Percentiles rank a stretch among this genome's conserved stretches.
Conservation (phyloP, 208 protist genomes). For the Wallacemonas sp. region DNA sequence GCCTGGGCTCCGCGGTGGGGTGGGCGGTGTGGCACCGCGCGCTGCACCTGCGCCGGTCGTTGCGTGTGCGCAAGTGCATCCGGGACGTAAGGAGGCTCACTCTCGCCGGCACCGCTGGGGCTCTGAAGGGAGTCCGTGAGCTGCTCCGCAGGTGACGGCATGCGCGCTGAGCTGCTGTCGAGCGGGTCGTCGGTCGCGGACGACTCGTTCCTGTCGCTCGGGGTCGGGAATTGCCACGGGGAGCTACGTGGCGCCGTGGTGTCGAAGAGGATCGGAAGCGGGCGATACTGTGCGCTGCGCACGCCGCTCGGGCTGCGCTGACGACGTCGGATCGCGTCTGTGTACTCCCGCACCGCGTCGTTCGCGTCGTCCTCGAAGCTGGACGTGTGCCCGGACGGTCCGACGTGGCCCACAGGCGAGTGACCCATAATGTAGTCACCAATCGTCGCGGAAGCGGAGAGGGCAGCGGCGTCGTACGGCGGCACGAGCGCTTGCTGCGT, state of each 20-base stretch:
- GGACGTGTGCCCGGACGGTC: neutral
- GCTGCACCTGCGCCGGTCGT: neutral
- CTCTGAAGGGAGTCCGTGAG: neutral
- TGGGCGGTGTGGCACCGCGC: neutral
- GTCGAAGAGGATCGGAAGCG: constrained; percentile 1
- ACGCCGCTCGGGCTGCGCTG: neutral
- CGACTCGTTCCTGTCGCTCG: constrained; percentile 1
- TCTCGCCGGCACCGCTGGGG: neutral
- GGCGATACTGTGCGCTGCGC: neutral
- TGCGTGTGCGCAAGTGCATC: neutral
- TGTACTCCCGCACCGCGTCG: constrained; percentile 1
- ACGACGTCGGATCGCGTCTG: neutral
- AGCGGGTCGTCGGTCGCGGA: neutral
- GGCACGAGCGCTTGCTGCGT: neutral
- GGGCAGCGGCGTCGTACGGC: neutral
- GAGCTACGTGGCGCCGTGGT: neutral
- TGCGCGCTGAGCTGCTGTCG: neutral
- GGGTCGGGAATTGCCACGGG: neutral
- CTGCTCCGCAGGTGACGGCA: neutral
- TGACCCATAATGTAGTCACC: constrained; percentile 9
- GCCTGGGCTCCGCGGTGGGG: neutral
- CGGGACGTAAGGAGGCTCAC: neutral
- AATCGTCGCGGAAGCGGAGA: neutral
- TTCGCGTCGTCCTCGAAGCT: constrained; percentile 1
- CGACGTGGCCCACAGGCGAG: constrained; percentile 1